Conservation (phyloP, 140 eudicot species). For the Flaveria floridana region DNA sequence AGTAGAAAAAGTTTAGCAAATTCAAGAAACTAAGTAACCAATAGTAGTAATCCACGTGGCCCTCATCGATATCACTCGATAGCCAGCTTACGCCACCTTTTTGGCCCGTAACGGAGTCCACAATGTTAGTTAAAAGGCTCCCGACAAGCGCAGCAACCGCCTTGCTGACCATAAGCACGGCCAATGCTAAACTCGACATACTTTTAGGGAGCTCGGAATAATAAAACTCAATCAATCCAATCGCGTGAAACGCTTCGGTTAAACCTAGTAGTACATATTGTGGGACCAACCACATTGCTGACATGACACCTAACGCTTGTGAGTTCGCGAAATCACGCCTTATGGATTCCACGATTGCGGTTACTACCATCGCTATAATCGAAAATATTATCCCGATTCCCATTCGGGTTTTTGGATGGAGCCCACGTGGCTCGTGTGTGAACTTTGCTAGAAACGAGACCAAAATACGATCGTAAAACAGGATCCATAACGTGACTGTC, state of each 20-base stretch:
- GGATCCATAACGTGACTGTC: conserved; percentile 40
- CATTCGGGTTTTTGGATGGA: conserved; percentile 45
- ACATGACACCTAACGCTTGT: conserved; percentile 24
- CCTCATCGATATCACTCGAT: conserved; percentile 43
- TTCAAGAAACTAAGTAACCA: conserved; percentile 42
- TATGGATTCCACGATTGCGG: conserved; percentile 42
- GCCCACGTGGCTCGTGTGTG: conserved; percentile 37
- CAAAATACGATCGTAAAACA: conserved; percentile 44
- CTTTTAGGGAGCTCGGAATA: conserved; percentile 45
- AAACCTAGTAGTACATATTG: conserved; percentile 37
- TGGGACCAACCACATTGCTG: conserved; percentile 57
- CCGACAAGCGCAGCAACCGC: conserved; percentile 33
- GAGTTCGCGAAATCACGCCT: conserved; percentile 37
- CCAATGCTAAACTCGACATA: conserved; percentile 45
- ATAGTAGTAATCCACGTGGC: conserved; percentile 47
- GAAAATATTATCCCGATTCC: conserved; percentile 46
- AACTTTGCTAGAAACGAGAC: conserved; percentile 37
- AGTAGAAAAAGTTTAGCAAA: conserved; percentile 45
- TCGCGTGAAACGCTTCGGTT: conserved; percentile 41
- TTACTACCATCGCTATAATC: conserved; percentile 30
- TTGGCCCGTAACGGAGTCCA: conserved; percentile 34
- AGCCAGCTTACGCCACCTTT: conserved; percentile 47
- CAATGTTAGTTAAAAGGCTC: conserved; percentile 33
- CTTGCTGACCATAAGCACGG: conserved; percentile 28
- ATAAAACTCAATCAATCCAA: conserved; percentile 47